Percentiles rank a stretch among this genome's conserved stretches.
Evolutionary conservation across 2,329 filamentous ascomycete genomes (phyloP).

Genomic region (Dactylellina haptotyla): DNA sequence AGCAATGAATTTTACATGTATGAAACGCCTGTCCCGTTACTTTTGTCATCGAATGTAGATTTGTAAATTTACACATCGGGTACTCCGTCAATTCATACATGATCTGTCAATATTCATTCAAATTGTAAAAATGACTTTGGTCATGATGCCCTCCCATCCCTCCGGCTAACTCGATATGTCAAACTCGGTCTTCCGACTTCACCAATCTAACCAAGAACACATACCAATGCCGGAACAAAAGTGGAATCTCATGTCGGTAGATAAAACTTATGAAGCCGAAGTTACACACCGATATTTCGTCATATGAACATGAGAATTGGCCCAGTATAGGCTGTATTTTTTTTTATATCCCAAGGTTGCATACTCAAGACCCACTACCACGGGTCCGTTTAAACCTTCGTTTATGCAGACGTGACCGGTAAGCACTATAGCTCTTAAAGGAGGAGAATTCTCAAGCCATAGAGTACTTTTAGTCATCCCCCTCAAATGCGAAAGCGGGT

Average conservation of each 20-base stretch:
- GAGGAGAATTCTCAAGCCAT: not conserved
- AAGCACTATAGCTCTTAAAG: not conserved
- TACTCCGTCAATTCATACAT: too few species aligned
- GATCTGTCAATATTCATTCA: too few species aligned
- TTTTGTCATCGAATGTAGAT: not conserved
- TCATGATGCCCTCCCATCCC: too few species aligned
- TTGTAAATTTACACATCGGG: not conserved
- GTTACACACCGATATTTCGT: not conserved
- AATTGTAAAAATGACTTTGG: too few species aligned
- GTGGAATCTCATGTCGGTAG: not conserved
- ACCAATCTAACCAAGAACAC: not conserved
- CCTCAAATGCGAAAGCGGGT: not conserved
- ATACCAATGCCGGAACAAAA: not conserved
- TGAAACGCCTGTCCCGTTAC: too few species aligned
- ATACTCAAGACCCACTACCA: conserved; percentile 6
- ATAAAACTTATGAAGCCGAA: not conserved
- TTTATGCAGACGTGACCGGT: not conserved
- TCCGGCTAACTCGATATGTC: too few species aligned
- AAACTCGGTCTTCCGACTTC: not conserved
- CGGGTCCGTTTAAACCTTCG: not conserved
- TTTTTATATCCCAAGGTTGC: not conserved
- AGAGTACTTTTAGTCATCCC: conserved; percentile 17
- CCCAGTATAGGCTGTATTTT: not conserved
- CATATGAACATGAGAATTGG: too few species aligned
- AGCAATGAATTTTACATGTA: too few species aligned